Conservation (phyloP, 169 alveolate species). For the Amoebophrya sp. region DNA sequence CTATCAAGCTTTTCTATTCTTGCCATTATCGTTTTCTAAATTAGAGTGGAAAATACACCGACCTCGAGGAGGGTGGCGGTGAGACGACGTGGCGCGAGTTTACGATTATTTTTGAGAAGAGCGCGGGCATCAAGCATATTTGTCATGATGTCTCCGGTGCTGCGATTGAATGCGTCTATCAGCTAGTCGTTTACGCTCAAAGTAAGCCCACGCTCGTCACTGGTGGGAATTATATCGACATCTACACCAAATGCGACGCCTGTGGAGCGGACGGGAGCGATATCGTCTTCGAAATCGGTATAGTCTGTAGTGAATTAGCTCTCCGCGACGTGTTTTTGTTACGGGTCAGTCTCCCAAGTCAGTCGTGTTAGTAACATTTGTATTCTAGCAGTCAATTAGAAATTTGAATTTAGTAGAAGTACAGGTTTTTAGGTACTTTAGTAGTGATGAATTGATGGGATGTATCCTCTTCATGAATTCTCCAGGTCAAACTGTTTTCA, state of each 20-base stretch:
- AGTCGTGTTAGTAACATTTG: too few species aligned
- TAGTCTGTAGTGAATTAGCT: too few species aligned
- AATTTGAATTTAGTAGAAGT: too few species aligned
- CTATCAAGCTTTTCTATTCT: too few species aligned
- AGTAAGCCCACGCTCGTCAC: background rate
- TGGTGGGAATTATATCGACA: background rate
- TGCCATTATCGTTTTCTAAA: too few species aligned
- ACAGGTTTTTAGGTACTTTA: too few species aligned
- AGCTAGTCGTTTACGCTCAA: background rate
- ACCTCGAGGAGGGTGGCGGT: slow-evolving; percentile 16
- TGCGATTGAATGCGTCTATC: background rate
- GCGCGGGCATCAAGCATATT: background rate
- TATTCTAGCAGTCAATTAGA: too few species aligned
- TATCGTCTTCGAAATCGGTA: background rate
- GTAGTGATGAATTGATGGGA: too few species aligned
- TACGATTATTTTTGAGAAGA: background rate
- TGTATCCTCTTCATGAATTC: too few species aligned
- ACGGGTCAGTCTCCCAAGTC: too few species aligned
- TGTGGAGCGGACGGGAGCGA: background rate
- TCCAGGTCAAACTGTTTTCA: background rate
- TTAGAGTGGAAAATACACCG: background rate
- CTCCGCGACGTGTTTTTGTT: too few species aligned
- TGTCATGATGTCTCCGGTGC: background rate
- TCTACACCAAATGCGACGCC: background rate
- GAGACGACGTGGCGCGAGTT: slow-evolving; percentile 7